Evolutionary conservation across 208 protist species (phyloP).

Genomic region (Leishmania lainsoni): DNA sequence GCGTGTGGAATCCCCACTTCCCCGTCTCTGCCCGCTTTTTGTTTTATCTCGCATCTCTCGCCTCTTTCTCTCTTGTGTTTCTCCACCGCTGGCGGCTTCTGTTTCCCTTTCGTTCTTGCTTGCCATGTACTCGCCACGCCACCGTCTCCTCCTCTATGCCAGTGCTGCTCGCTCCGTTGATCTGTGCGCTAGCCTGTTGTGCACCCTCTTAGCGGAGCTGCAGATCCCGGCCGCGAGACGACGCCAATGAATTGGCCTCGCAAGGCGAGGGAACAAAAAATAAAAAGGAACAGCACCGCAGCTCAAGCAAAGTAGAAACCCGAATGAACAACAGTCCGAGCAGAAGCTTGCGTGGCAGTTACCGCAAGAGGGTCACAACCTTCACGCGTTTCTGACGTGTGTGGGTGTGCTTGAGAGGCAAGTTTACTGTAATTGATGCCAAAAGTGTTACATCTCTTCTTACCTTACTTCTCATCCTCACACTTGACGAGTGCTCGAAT

Average conservation of each 20-base stretch:
- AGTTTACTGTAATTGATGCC: neutral
- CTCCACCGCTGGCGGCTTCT: neutral
- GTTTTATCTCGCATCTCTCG: neutral
- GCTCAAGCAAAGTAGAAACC: no score
- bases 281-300: neutral
- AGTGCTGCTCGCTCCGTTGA: neutral
- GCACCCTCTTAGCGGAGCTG: neutral
- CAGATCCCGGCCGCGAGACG: neutral
- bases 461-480: neutral
- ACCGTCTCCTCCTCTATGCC: neutral
- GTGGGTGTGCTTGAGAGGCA: neutral
- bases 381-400: neutral
- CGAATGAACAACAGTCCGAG: neutral
- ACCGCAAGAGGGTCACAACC: no score
- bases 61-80: slow-evolving; percentile 8
- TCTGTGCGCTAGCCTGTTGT: neutral
- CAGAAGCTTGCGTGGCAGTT: neutral
- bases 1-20: neutral
- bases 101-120: neutral
- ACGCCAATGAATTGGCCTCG: neutral
- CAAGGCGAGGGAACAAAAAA: neutral
- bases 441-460: neutral
- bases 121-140: neutral
- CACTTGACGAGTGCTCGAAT: neutral
- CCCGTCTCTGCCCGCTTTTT: neutral